Base-by-base conservation (phyloP, 2,329 filamentous ascomycete species). In the Monosporascus sp. region DNA sequence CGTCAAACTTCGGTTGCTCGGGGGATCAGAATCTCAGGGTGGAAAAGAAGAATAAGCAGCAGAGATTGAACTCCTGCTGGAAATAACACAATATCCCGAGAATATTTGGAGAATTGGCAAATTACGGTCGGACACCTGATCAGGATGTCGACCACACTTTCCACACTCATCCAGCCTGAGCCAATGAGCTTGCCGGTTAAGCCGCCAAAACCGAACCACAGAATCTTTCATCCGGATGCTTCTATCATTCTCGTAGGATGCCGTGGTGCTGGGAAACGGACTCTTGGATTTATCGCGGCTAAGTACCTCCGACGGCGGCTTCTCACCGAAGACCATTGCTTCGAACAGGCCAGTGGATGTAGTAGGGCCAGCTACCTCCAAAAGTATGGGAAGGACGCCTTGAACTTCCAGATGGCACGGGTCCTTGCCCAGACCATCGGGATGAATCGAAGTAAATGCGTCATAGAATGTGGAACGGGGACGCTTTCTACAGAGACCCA, bases 191-290 rank as follows among this genome's bases (percentile, higher is more conserved):
- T 52, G 47, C 50, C 55, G 22, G 45, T 52, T 14, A 63, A 55
- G 51, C 46, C 43, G 24, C 3, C 31, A 6, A 46, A 46, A 22
- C 67, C 66, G 43, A 75, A 75, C 54, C 62, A 66, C 56, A 70
- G 72, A 50, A 53, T 68, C 53, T 87, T 86, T 61, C 71, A 77
- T 18, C 67, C 75, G 1, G 78, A 87, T 68, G 82, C 85, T 9
- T 88, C 87, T 1, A 82, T 90, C 51, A 82, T 90, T 22, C 73
- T 90, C 44, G 79, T 90, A 25, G 87, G 87, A 24, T 84, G 87
- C 55, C 81, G 84, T 37, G 87, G 87, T 18, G 84, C 84, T 6
- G 87, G 87, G 8, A 90, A 90, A 67, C 83, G 84, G 39, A 88
- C 85, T 18, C 72, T 90, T 25, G 87, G 84, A 8, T 84, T 90